Evolutionary conservation across 2,329 filamentous ascomycete genomes (phyloP).

Genomic region (Pseudocercospora fijiensis): DNA sequence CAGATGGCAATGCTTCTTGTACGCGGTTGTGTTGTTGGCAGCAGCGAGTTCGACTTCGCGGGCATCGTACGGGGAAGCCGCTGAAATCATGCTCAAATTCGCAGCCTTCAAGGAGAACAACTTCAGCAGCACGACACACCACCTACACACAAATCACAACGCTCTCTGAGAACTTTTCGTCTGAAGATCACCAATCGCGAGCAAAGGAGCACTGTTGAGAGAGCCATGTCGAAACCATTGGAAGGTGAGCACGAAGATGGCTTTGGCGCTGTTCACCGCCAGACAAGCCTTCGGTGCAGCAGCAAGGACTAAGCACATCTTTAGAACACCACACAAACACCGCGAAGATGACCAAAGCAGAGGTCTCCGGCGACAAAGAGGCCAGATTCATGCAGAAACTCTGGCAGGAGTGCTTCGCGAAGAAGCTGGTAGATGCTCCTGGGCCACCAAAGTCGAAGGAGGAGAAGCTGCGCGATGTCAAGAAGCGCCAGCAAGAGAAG

Average conservation of each 20-base stretch:
- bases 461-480: slow-evolving; percentile 3
- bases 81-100: not conserved
- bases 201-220: not conserved
- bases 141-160: not conserved
- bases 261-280: not conserved
- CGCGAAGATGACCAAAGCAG: not conserved
- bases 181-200: not conserved
- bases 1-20: not conserved
- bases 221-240: not conserved
- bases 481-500: not conserved
- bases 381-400: not conserved
- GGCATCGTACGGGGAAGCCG: not conserved
- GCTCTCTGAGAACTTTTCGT: too few relatives aligned
- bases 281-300: not conserved
- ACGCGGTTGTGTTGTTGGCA: not conserved
- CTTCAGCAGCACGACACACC: not conserved
- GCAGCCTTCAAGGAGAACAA: not conserved
- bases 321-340: not conserved
- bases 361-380: not conserved
- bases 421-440: not conserved
- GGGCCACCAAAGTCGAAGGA: not conserved
- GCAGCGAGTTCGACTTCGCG: not conserved
- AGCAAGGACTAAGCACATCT: not conserved
- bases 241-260: not conserved
- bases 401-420: not conserved